phyloP scores from a whole-genome alignment of 768 basidiomycete species.

The Russula brevipes region DNA sequence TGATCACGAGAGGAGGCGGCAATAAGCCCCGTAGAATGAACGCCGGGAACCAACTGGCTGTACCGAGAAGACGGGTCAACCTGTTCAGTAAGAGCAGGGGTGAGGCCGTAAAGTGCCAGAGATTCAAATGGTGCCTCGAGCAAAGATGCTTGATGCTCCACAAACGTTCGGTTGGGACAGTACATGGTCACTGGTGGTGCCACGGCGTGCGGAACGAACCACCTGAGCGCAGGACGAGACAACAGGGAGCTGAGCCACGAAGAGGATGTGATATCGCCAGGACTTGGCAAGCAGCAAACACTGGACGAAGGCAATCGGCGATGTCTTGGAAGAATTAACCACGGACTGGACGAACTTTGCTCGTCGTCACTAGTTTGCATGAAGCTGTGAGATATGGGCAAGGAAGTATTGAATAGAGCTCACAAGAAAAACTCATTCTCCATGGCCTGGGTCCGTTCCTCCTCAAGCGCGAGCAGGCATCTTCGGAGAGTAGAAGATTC shows the following conservation, averaged over 20 bases:
- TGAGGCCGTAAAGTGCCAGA: constrained; percentile 78
- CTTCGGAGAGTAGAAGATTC: constrained; percentile 55
- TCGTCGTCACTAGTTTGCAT: constrained; percentile 13
- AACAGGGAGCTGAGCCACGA: constrained; percentile 75
- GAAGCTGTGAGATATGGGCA: background rate
- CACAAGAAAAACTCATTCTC: constrained; percentile 44
- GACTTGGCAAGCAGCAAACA: constrained; percentile 45
- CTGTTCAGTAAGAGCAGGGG: constrained; percentile 59
- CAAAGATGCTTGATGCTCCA: constrained; percentile 58
- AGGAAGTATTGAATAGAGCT: constrained; percentile 24
- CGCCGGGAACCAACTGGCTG: constrained; percentile 47
- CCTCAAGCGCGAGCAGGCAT: constrained; percentile 44
- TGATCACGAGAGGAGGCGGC: constrained; percentile 62
- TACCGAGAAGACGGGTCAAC: constrained; percentile 46
- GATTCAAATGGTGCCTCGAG: constrained; percentile 70
- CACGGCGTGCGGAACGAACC: constrained; percentile 79
- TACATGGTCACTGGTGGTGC: constrained; percentile 77
- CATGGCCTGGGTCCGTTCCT: constrained; percentile 40
- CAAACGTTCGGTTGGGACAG: constrained; percentile 72
- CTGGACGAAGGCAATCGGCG: constrained; percentile 27
- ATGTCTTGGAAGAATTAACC: constrained; percentile 34
- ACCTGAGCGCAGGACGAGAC: constrained; percentile 72
- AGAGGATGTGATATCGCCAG: constrained; percentile 54
- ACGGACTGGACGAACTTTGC: constrained; percentile 28
- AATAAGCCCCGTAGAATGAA: constrained; percentile 66